Conservation (phyloP, 768 basidiomycete species). For the Filobasidium wieringae region DNA sequence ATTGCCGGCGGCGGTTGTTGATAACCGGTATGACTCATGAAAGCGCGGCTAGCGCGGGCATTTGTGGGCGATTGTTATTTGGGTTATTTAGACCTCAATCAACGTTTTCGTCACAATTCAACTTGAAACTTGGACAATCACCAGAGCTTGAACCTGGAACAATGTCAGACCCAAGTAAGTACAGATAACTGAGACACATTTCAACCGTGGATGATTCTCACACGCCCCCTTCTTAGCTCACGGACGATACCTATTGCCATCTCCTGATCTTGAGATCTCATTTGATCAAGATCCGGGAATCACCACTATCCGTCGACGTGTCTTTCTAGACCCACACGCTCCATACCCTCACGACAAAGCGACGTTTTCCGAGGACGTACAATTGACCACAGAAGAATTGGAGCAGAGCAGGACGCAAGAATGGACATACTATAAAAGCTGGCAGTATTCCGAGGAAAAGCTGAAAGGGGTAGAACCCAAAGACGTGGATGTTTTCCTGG, state of each 20-base stretch:
- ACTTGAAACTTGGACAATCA: too few species aligned
- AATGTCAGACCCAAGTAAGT: not conserved
- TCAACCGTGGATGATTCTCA: not conserved
- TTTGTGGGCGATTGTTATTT: too few species aligned
- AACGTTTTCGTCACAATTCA: too few species aligned
- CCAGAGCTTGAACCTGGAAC: too few species aligned
- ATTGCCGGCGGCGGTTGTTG: too few species aligned
- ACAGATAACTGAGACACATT: not conserved
- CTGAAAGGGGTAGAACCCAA: not conserved
- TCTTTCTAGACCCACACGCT: not conserved
- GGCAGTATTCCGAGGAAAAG: not conserved
- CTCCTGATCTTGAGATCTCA: not conserved
- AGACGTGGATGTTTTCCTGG: not conserved
- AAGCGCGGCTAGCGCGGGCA: too few species aligned
- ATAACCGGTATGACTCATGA: too few species aligned
- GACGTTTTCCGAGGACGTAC: not conserved
- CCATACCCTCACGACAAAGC: not conserved
- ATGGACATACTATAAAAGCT: not conserved
- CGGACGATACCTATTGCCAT: not conserved
- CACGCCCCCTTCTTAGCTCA: not conserved
- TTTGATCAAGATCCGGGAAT: not conserved
- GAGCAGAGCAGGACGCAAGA: not conserved
- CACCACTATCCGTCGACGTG: not conserved
- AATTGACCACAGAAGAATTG: not conserved
- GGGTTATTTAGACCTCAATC: too few species aligned